These are phyloP conservation scores for Fusarium albosuccineum DNA, from an alignment of 2,329 filamentous ascomycete genomes.

Conservation along the genomic window DNA sequence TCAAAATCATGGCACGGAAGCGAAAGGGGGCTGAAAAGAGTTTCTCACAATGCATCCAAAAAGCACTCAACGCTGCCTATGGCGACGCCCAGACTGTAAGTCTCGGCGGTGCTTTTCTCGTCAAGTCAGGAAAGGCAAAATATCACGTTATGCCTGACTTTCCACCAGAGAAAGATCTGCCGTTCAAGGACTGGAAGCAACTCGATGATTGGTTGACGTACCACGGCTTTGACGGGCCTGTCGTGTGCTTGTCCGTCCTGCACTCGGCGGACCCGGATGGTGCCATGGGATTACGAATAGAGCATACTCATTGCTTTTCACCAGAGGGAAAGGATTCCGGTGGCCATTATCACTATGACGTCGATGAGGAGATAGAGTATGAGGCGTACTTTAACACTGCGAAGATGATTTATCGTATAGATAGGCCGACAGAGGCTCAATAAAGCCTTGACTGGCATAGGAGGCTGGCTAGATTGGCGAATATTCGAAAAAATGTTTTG, in stretches of 20 bases:
- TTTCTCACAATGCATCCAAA: slow-evolving; percentile 52
- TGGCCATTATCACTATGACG: slow-evolving; percentile 61
- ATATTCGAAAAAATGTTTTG: too few species aligned
- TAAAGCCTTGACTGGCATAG: too few species aligned
- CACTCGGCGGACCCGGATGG: slow-evolving; percentile 57
- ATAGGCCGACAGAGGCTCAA: slow-evolving; percentile 29
- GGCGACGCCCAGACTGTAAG: slow-evolving; percentile 52
- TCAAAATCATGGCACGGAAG: slow-evolving; percentile 52
- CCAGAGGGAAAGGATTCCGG: slow-evolving; percentile 45
- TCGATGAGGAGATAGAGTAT: slow-evolving; percentile 57
- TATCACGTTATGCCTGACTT: slow-evolving; percentile 63
- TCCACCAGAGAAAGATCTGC: slow-evolving; percentile 42
- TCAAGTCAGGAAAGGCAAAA: slow-evolving; percentile 52
- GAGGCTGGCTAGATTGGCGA: too few species aligned
- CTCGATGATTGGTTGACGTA: slow-evolving; percentile 56
- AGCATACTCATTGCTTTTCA: slow-evolving; percentile 63
- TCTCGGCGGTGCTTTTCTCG: slow-evolving; percentile 57
- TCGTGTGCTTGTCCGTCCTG: slow-evolving; percentile 57
- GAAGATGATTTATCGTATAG: slow-evolving; percentile 55
- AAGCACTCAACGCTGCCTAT: slow-evolving; percentile 47
- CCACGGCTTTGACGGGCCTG: slow-evolving; percentile 52
- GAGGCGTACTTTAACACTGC: slow-evolving; percentile 61
- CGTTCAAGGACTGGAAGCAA: slow-evolving; percentile 47
- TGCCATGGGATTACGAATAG: slow-evolving; percentile 55
- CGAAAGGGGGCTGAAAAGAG: slow-evolving; percentile 45